These are phyloP conservation scores for Trametes coccinea DNA, from an alignment of 768 basidiomycete genomes.

Conservation along the genomic window DNA sequence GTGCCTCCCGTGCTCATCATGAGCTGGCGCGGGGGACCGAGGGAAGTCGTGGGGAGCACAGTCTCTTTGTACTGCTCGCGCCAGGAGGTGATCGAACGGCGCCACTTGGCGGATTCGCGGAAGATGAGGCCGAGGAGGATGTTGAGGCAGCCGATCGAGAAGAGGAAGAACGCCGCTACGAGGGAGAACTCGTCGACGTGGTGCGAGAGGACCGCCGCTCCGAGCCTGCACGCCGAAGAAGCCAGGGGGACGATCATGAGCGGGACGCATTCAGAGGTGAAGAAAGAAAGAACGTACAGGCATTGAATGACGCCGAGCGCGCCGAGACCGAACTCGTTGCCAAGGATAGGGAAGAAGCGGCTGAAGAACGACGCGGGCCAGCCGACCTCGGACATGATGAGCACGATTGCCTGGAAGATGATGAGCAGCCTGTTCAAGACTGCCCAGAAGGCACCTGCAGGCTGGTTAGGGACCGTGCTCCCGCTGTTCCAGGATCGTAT, in stretches of 20 bases:
- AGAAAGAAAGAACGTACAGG: constrained; percentile 36
- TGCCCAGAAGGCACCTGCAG: constrained; percentile 90
- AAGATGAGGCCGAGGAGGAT: constrained; percentile 72
- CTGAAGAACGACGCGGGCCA: constrained; percentile 81
- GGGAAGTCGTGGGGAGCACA: constrained; percentile 49
- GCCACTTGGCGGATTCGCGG: constrained; percentile 64
- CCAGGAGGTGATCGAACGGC: constrained; percentile 74
- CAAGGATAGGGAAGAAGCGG: constrained; percentile 84
- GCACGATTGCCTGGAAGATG: constrained; percentile 78
- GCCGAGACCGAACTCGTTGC: constrained; percentile 81
- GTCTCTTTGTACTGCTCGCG: constrained; percentile 54
- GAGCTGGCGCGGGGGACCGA: constrained; percentile 18
- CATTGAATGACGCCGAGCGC: constrained; percentile 86
- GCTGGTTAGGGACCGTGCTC: constrained; percentile 88
- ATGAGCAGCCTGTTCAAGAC: constrained; percentile 86
- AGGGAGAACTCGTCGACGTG: constrained; percentile 86
- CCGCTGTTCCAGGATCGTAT: constrained; percentile 37
- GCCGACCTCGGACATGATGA: constrained; percentile 80
- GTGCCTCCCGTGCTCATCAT: constrained; percentile 18
- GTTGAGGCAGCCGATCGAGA: constrained; percentile 86
- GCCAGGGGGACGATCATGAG: neutral
- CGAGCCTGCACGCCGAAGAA: constrained; percentile 43
- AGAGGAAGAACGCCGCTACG: constrained; percentile 89
- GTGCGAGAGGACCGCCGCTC: constrained; percentile 52
- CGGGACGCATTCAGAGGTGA: neutral